Evolutionary conservation across 352 stramenopile genomes (phyloP), one percentile per base, ranked within the genome.

Genomic region (Pythium apleroticum): DNA sequence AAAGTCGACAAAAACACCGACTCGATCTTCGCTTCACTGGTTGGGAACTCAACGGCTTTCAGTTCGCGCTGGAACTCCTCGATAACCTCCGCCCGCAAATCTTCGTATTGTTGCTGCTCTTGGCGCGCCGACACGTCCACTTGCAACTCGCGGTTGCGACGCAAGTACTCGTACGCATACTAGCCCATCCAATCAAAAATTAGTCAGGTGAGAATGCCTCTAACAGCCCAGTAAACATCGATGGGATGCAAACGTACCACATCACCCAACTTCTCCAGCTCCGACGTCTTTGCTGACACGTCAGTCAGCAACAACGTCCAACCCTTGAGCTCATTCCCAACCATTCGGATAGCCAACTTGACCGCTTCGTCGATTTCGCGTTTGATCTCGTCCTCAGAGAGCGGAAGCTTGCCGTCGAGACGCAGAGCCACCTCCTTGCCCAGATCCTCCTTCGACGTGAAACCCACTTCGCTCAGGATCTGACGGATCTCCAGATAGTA

Each of bases 401-500:
- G 65, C 7, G 81, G 81, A 19, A 93, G 66, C 50, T 93, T 91
- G 1, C 80, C 82, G 52, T 93, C 80, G 28, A 93, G 66, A n/a
- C 66, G 75, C 17, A 77, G 72, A 43, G 70, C 72, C 20, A 90
- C 64, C 61, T 93, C 81, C 48, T 86, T 89, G 14, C 67, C 71
- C 49, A 93, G 63, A 30, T 90, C 78, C 57, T 91, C 79, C 19
- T 82, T 78, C 24, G 79, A 81, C 5, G 70, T 73, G 49, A 75
- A 91, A 28, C 78, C 84, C 7, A 87, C 72, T 27, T 93, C 82
- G 49, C 77, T 89, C 39, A 93, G 35, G 50, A 93, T 88, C 33
- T 91, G 84, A 0, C 79, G 80, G 57, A 93, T 86, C 60, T 93
- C 84, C 24, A 91, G 75, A 52, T 88, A 81, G 57, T 93, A 93